Percentiles rank a stretch among this genome's conserved stretches.
Conservation (phyloP, 257 asterid genomes). For the Rauvolfia tetraphylla region DNA sequence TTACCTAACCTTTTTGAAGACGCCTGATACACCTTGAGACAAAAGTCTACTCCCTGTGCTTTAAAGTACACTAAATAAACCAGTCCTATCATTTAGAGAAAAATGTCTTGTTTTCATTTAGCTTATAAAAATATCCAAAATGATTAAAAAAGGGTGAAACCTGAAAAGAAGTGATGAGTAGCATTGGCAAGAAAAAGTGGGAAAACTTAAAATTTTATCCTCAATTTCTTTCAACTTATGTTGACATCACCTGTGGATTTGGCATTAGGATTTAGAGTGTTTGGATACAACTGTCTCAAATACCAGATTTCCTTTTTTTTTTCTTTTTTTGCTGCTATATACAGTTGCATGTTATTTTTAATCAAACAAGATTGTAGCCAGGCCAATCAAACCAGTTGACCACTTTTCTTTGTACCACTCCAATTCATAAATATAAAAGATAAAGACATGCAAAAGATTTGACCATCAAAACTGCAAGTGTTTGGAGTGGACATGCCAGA, state of each 20-base stretch:
- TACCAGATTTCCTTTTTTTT: neutral
- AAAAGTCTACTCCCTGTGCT: neutral
- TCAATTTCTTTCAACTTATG: too few species aligned
- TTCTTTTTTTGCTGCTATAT: neutral
- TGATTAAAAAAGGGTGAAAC: neutral
- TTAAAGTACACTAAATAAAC: neutral
- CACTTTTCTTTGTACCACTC: neutral
- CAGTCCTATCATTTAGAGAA: neutral
- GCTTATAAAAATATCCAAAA: neutral
- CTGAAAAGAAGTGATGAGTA: neutral
- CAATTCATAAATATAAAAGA: neutral
- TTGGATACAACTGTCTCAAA: neutral
- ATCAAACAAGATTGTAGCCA: neutral
- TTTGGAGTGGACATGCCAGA: neutral
- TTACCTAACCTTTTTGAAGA: neutral
- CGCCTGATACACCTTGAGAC: neutral
- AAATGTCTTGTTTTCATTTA: neutral
- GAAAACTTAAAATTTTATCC: too few species aligned
- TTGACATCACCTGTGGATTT: neutral
- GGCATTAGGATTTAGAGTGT: neutral
- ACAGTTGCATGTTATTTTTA: neutral
- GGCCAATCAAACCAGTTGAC: neutral
- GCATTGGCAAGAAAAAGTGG: too few species aligned
- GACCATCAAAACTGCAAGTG: neutral
- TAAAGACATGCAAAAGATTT: too few species aligned